Percentiles rank a stretch among this genome's conserved stretches.
Conservation (phyloP, 768 basidiomycete genomes). For the Xanthoconium stramineum region DNA sequence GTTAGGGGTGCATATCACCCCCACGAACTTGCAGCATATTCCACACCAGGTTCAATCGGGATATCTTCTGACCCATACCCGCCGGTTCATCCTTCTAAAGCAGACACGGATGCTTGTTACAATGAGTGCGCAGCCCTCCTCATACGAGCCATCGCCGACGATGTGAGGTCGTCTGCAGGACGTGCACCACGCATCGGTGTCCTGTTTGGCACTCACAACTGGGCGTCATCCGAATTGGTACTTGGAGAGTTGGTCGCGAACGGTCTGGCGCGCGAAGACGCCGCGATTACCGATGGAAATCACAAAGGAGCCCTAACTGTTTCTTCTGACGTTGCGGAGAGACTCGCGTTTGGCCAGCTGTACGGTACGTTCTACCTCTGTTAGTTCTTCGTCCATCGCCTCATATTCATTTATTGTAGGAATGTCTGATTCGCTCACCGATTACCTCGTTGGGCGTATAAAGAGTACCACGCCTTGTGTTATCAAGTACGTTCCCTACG, state of each 20-base stretch:
- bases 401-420: slow-evolving; percentile 41
- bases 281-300: slow-evolving; percentile 8
- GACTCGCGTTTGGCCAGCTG: slow-evolving; percentile 75
- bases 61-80: slow-evolving; percentile 57
- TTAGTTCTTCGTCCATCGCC: not conserved
- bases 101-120: slow-evolving; percentile 73
- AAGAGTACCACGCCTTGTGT: slow-evolving; percentile 60
- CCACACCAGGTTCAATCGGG: slow-evolving; percentile 26
- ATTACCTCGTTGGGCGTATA: slow-evolving; percentile 59
- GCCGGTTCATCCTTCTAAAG: slow-evolving; percentile 68
- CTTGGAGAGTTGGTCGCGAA: slow-evolving; percentile 54
- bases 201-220: slow-evolving; percentile 88
- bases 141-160: slow-evolving; percentile 52
- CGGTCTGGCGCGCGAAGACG: slow-evolving; percentile 42
- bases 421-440: slow-evolving; percentile 82
- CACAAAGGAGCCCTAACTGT: slow-evolving; percentile 39
- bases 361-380: slow-evolving; percentile 53
- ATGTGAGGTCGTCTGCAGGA: slow-evolving; percentile 35
- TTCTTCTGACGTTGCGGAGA: slow-evolving; percentile 53
- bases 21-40: slow-evolving; percentile 57
- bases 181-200: slow-evolving; percentile 48
- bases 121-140: slow-evolving; percentile 58
- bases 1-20: slow-evolving; percentile 92
- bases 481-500: slow-evolving; percentile 84
- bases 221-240: slow-evolving; percentile 60